Base-by-base conservation (phyloP, 805 yeast genomes). In the Zygosaccharomyces kombuchaensis region DNA sequence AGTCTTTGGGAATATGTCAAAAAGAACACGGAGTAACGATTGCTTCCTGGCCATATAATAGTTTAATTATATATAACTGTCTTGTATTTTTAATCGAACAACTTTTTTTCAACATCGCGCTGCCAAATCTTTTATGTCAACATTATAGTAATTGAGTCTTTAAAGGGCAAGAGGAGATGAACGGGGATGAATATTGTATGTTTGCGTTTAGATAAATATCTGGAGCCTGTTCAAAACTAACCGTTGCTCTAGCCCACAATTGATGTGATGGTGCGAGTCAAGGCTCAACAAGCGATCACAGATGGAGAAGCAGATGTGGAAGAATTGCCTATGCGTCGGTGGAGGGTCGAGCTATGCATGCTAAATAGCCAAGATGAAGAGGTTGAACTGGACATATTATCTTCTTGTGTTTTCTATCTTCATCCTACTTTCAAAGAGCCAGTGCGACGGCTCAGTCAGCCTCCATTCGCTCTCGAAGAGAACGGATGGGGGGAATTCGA, bases 401-500 rank as follows among this genome's bases (percentile, higher is more conserved):
- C 87, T 62, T 82, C 81, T 62, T 96, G 88, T 43, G 85, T 93
- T 4, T 93, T 88, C 66, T 78, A 86, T 52, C 75, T 93, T 50
- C 99, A 91, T 71, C 96, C 96, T 35, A 88, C 97, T 7, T 91
- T 91, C 68, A 78, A 77, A 43, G 84, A 87, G 62, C 97, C 97
- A 2, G 78, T 76, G 44, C 76, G 96, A 62, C 71, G 81, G 16
- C 56, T 86, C 58, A 84, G 81, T 59, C 77, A 78, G 60, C 78
- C 87, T 5, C 98, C 98, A 7, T 91, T 89, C 70, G 74, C 68
- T 56, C 77, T 91, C 44, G 84, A 81, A 58, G 98, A 91, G 66
- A 79, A 84, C 66, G 99, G 98, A 38, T 91, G 98, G 98, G 99
- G 98, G 60, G 97, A 90, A 59, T 91, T 91, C 60, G 96, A 87